phyloP scores from a whole-genome alignment of 768 basidiomycete species.

The Tulasnella sp. region DNA sequence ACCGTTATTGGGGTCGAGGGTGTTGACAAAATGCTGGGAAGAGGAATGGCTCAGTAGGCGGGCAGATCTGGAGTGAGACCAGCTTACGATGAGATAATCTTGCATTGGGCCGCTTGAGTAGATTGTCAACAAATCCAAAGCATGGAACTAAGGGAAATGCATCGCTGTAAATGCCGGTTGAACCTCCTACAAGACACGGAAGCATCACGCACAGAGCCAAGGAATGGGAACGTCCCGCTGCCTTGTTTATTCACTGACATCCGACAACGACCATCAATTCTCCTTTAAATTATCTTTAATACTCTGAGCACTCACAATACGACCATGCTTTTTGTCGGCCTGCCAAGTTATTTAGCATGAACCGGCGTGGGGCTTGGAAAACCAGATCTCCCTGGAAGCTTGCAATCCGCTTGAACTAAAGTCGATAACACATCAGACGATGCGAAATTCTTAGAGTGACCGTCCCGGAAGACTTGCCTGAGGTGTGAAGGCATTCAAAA shows the following conservation, averaged over 20 bases:
- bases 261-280: background rate
- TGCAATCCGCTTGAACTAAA: slow-evolving; percentile 17
- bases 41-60: background rate
- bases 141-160: slow-evolving; percentile 20
- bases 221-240: slow-evolving; percentile 4
- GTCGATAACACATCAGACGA: too few relatives aligned
- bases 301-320: background rate
- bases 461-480: background rate
- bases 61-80: background rate
- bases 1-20: slow-evolving; percentile 6
- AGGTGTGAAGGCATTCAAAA: slow-evolving; percentile 13
- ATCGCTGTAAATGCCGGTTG: background rate
- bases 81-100: slow-evolving; percentile 25
- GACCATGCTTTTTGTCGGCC: slow-evolving; percentile 10
- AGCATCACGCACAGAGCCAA: slow-evolving; percentile 14
- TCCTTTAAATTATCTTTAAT: background rate
- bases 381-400: slow-evolving; percentile 24
- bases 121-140: background rate
- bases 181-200: background rate
- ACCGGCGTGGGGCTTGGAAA: slow-evolving; percentile 22
- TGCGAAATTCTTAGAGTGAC: background rate
- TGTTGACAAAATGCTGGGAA: slow-evolving; percentile 15
- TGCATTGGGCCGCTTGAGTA: background rate
- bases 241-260: background rate
- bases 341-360: background rate